These are phyloP conservation scores for Farysia itapuensis DNA, from an alignment of 1,284 basidiomycete species.

Conservation along the genomic window DNA sequence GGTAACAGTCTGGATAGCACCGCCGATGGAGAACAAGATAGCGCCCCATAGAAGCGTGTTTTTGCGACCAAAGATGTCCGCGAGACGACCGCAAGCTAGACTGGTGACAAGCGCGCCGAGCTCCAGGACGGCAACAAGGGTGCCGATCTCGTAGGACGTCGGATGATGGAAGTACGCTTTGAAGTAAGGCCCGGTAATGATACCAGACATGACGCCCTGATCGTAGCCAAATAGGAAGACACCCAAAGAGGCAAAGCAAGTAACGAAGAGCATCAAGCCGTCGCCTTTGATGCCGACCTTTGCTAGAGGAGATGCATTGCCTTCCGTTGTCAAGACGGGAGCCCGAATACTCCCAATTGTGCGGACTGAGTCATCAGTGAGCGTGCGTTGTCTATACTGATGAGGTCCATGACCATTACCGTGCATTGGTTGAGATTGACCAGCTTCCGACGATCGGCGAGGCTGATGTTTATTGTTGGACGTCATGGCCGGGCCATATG, in stretches of 20 bases:
- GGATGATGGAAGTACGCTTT: slow-evolving; percentile 68
- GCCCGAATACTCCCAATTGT: slow-evolving; percentile 25
- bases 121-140: slow-evolving; percentile 77
- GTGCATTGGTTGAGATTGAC: slow-evolving; percentile 8
- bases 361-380: slow-evolving; percentile 15
- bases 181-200: slow-evolving; percentile 92
- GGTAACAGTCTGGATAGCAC: slow-evolving; percentile 85
- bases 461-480: slow-evolving; percentile 10
- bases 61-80: slow-evolving; percentile 82
- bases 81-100: slow-evolving; percentile 80
- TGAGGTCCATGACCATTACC: slow-evolving; percentile 11
- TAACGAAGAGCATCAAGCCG: slow-evolving; percentile 56
- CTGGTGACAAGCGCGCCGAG: slow-evolving; percentile 81
- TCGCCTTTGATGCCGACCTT: slow-evolving; percentile 51
- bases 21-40: slow-evolving; percentile 82
- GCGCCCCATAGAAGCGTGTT: slow-evolving; percentile 86
- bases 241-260: slow-evolving; percentile 80
- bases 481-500: too few relatives aligned
- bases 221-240: slow-evolving; percentile 75
- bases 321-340: slow-evolving; percentile 21
- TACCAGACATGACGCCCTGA: slow-evolving; percentile 65
- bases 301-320: slow-evolving; percentile 42
- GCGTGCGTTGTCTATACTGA: slow-evolving; percentile 8
- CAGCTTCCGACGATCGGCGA: slow-evolving; percentile 27
- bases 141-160: slow-evolving; percentile 67